Base-by-base conservation (phyloP, 2,329 filamentous ascomycete genomes). In the Pyrenophora graminea region DNA sequence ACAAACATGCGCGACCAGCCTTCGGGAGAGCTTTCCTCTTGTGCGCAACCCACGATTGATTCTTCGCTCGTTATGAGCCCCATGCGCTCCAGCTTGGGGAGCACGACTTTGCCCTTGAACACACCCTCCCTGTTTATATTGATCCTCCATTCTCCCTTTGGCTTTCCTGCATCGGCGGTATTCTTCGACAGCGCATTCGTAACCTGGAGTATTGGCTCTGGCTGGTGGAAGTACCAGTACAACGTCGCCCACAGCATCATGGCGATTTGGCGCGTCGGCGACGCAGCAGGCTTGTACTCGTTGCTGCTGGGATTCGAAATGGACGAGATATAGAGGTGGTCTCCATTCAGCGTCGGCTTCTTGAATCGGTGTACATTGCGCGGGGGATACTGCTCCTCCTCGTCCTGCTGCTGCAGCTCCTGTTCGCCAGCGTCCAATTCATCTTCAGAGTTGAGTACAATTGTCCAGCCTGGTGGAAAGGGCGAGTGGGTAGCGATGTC, bases 201-300 rank as follows among this genome's bases (percentile, higher is more conserved):
- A 30, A 94, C 68, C 42, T 84, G 81, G 0, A 82, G 79, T 18
- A 82, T 79, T 0, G 93, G 93, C 62, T 87, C 82, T 1, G 85
- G 82, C 72, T 96, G 90, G 75, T 97, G 92, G 64, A 97, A 97
- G 78, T 97, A 97, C 93, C 93, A 97, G 78, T 91, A 96, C 36
- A 97, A 79, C 1, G 91, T 92, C 30, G 91, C 85, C 90, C 91
- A 97, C 6, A 97, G 81, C 88, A 97, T 96, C 90, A 97, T 91
- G 60, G 93, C 93, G 53, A 96, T 90, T 75, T 96, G 90, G 38
- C 92, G 82, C 1, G 91, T 94, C 0, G 90, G 90, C 55, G 91
- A 96, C 12, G 81, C 85, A 1, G 88, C 83, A 1, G 90, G 85
- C 68, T 89, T 90, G 76, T 88, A 95, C 41, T 96, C 91, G 68